phyloP scores from a whole-genome alignment of 331 rosid species.

The Ulmus americana region DNA sequence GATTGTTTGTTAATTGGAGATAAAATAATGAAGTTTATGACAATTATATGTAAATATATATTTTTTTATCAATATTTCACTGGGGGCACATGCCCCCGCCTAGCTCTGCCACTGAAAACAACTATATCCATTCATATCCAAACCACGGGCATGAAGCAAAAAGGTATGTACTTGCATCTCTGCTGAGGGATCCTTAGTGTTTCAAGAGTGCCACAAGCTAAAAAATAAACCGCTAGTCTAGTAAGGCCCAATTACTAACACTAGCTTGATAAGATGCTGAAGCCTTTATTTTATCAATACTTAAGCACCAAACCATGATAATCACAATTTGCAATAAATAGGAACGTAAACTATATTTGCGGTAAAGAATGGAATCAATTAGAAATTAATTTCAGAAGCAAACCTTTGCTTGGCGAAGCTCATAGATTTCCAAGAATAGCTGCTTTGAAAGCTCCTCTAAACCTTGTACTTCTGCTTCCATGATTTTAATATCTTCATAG shows the following conservation, averaged over 20 bases:
- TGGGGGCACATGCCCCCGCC: no score
- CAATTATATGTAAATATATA: no score
- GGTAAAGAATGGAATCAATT: neutral
- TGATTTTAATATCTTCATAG: conserved; percentile 61
- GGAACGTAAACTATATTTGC: neutral
- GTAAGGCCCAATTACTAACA: neutral
- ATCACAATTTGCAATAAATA: neutral
- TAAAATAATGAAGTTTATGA: no score
- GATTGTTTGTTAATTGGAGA: no score
- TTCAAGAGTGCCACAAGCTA: neutral
- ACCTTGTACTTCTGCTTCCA: conserved; percentile 88
- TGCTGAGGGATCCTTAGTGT: neutral
- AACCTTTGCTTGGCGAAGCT: conserved; percentile 95
- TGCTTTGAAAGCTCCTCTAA: conserved; percentile 94
- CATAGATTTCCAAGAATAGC: conserved; percentile 86
- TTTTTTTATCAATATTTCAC: no score
- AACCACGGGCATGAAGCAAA: neutral
- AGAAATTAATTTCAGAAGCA: conserved; percentile 1
- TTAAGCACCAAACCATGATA: neutral
- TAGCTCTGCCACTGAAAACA: neutral
- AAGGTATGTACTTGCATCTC: neutral
- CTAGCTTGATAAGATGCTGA: neutral
- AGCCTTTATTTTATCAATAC: neutral
- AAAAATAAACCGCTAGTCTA: no score
- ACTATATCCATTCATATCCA: neutral